A percentile compares a stretch with the other conserved stretches of the same genome.
Evolutionary conservation across 495 filamentous ascomycete species (phyloP).

Genomic region (Xylaria grammica): DNA sequence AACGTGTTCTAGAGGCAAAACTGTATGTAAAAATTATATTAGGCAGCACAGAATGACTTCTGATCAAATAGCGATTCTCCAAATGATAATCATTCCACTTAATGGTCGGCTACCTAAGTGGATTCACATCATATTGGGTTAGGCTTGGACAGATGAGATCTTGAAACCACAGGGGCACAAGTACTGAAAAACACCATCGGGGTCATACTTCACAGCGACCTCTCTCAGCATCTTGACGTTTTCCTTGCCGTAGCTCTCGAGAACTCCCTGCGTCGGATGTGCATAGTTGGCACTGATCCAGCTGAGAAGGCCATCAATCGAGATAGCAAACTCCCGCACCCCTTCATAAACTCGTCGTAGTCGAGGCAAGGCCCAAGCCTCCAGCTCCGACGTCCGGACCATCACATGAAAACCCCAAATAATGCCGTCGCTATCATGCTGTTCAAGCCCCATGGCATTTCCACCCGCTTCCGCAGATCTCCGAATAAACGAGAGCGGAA

Average conservation of each 20-base stretch:
- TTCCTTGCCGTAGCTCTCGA: slow-evolving; percentile 54
- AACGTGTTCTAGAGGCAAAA: too few species aligned
- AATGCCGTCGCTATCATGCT: slow-evolving; percentile 36
- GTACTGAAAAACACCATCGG: slow-evolving; percentile 54
- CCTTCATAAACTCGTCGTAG: slow-evolving; percentile 22
- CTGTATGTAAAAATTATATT: too few species aligned
- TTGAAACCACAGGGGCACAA: slow-evolving; percentile 46
- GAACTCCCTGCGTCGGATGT: slow-evolving; percentile 45
- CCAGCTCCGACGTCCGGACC: slow-evolving; percentile 32
- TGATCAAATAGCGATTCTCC: too few species aligned
- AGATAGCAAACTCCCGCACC: slow-evolving; percentile 26
- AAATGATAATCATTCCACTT: too few species aligned
- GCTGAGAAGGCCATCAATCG: slow-evolving; percentile 23
- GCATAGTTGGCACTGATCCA: slow-evolving; percentile 51
- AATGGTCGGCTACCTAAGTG: too few species aligned
- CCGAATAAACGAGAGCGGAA: slow-evolving; percentile 45
- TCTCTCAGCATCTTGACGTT: slow-evolving; percentile 45
- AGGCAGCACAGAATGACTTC: too few species aligned
- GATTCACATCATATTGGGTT: too few species aligned
- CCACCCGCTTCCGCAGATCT: slow-evolving; percentile 52
- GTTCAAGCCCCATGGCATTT: slow-evolving; percentile 58
- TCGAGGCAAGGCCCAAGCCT: slow-evolving; percentile 19
- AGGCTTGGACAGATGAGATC: too few species aligned
- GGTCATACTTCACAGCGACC: slow-evolving; percentile 56
- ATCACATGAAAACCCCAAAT: slow-evolving; percentile 25